These are phyloP conservation scores for Rhodotorula toruloides DNA, from an alignment of 768 basidiomycete genomes.

Conservation along the genomic window DNA sequence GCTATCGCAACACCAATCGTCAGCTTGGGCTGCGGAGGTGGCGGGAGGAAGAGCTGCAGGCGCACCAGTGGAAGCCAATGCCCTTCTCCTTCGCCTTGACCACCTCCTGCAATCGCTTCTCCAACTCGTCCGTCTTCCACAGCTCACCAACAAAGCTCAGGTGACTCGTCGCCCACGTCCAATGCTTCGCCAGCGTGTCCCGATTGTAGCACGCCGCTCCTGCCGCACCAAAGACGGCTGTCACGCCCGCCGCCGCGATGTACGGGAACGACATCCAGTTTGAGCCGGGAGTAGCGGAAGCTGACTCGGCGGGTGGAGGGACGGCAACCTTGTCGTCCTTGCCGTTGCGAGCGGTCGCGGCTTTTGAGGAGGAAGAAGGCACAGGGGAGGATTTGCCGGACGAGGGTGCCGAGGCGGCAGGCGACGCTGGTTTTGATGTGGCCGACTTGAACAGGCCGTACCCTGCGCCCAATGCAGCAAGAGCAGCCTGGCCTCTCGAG, in stretches of 20 bases:
- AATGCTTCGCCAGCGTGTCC: conserved; percentile 30
- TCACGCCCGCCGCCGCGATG: conserved; percentile 6
- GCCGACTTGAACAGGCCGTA: conserved; percentile 21
- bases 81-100: conserved; percentile 6
- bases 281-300: conserved; percentile 15
- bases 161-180: conserved; percentile 38
- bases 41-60: neutral
- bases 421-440: neutral
- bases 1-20: no score
- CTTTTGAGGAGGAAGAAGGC: neutral
- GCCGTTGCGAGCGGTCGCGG: neutral
- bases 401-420: neutral
- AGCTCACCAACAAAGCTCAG: conserved; percentile 36
- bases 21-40: no score
- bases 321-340: neutral
- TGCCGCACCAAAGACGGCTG: conserved; percentile 8
- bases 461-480: conserved; percentile 26
- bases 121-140: conserved; percentile 32
- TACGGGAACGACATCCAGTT: conserved; percentile 15
- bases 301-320: conserved; percentile 12
- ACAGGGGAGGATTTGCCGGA: neutral
- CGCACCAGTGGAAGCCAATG: conserved; percentile 37
- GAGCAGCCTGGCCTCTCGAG: conserved; percentile 21
- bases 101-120: conserved; percentile 11
- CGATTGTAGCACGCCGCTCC: conserved; percentile 32